Base-by-base conservation (phyloP, 495 filamentous ascomycete species). In the Podospora pseudoanserina region DNA sequence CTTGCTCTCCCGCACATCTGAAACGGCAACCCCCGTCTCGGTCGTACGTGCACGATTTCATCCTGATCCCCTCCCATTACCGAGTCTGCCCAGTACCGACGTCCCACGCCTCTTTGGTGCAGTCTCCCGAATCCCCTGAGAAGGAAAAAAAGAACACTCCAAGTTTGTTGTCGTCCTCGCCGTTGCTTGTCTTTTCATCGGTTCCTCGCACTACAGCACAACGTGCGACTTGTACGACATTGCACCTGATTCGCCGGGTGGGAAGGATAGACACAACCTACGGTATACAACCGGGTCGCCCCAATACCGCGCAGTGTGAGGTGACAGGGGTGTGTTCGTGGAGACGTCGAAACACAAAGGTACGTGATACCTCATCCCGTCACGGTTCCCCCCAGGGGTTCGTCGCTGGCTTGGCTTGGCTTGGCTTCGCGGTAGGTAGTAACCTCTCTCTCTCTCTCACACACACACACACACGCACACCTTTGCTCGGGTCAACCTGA, bases 281-380 rank as follows among this genome's bases (percentile, higher is more conserved):
- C 60, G 18, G 60, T 49, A 28, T 63, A 19, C 34, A 32, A 18
- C 56, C 26, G 63, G 16, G 28, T 58, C 23, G 15, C n/a, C 1
- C 1, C 55, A 19, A 26, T 9, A 68, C 63, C 67, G 65, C 63
- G 63, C 23, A 39, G 57, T 34, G 55, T 65, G 63, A 27, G 64
- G 27, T 39, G 58, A 57, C 68, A 63, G 60, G 68, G 61, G 61
- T 65, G 5, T 53, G 18, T 61, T 27, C 57, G 70, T 71, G 58
- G 64, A 75, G 64, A 63, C 69, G 67, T 76, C 76, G 77, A 81
- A 79, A 79, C 79, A 66, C 73, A 70, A 77, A 77, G 32, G 77
- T 77, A 78, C 73, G 79, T 79, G 78, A 75, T 79, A 65, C 27
- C 19, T 63, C 61, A 20, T 26, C 30, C 27, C 27, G 27, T 27